Base-by-base conservation (phyloP, 2,329 filamentous ascomycete species). In the Botryotinia narcissicola region DNA sequence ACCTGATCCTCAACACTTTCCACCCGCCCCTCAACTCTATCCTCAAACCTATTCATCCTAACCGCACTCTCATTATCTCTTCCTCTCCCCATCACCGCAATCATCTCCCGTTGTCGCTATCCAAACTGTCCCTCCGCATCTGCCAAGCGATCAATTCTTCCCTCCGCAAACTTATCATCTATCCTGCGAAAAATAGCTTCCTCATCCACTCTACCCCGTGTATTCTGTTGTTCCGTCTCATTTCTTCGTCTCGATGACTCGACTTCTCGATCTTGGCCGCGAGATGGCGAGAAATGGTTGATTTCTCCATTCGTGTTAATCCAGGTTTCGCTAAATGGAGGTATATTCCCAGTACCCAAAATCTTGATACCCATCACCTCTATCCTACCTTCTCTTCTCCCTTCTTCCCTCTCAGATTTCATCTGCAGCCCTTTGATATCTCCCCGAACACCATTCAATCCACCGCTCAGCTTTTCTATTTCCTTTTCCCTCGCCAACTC, bases 351-450 rank as follows among this genome's bases (percentile, higher is more conserved):
- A n/a, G 14, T 18, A 5, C 35, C 18, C 16, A 29, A 7, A 32
- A 42, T 40, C 0, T 37, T 10, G 4, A 68, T 29, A 3, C 35
- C 48, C 64, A 57, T 54, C 3, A 35, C 48, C 25, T 68, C 64
- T 18, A 57, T 32, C 4, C 64, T 68, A 1, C 48, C 64, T 3
- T 68, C 48, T 42, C 64, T 57, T 37, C 64, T 68, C 3, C 64
- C 64, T 35, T 68, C 64, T 35, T 57, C 64, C 6, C 64, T 42
- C 48, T 68, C 64, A 9, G 48, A 32, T 14, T 25, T 68, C 64
- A 68, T 68, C 48, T 57, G 35, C n/a, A 68, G 3, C 10, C 48
- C 46, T 10, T 57, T 54, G 2, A 68, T 42, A 4, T 68, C 64
- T 0, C 64, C 64, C 64, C 64, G 29, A 20, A 57, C 35, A 37